Evolutionary conservation across 1,139 yeast genomes (phyloP).

Genomic region (Hemisphaericaspora xylofermentans): DNA sequence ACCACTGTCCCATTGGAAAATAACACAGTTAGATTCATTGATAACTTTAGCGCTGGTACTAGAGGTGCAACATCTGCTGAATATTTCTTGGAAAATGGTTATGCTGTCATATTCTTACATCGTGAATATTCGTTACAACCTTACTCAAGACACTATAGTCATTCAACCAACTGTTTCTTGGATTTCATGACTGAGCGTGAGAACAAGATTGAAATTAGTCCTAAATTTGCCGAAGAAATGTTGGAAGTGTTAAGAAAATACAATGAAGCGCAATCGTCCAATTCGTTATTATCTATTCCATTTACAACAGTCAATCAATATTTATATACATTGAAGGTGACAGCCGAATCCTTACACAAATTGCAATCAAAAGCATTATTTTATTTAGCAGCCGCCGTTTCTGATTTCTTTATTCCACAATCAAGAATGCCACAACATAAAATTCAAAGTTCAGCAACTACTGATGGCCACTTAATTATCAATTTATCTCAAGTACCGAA

Average conservation of each 20-base stretch:
- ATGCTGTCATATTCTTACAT: slow-evolving; percentile 89
- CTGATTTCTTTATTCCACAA: slow-evolving; percentile 90
- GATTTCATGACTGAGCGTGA: slow-evolving; percentile 70
- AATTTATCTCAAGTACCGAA: slow-evolving; percentile 96
- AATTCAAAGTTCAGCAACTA: slow-evolving; percentile 71
- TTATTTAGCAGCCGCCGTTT: slow-evolving; percentile 95
- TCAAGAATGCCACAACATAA: slow-evolving; percentile 88
- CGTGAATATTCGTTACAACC: slow-evolving; percentile 91
- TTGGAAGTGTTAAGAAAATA: slow-evolving; percentile 65
- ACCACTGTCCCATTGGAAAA: slow-evolving; percentile 97
- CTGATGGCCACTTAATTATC: slow-evolving; percentile 67
- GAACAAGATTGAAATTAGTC: slow-evolving; percentile 57
- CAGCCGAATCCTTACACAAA: slow-evolving; percentile 59
- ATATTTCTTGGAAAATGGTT: slow-evolving; percentile 77
- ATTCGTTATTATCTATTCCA: slow-evolving; percentile 68
- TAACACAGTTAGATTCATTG: slow-evolving; percentile 94
- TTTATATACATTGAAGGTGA: slow-evolving; percentile 71
- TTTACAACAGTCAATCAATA: slow-evolving; percentile 96
- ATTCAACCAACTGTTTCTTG: slow-evolving; percentile 78
- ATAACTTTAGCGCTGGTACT: slow-evolving; percentile 96
- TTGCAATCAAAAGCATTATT: slow-evolving; percentile 63
- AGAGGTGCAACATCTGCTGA: slow-evolving; percentile 97
- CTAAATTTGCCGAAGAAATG: slow-evolving; percentile 63
- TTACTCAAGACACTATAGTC: slow-evolving; percentile 83
- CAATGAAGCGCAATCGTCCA: slow-evolving; percentile 55